Percentiles rank a stretch among this genome's conserved stretches.
These are phyloP conservation scores for Geosmithia morbida DNA, from an alignment of 2,329 filamentous ascomycete species.

Conservation along the genomic window DNA sequence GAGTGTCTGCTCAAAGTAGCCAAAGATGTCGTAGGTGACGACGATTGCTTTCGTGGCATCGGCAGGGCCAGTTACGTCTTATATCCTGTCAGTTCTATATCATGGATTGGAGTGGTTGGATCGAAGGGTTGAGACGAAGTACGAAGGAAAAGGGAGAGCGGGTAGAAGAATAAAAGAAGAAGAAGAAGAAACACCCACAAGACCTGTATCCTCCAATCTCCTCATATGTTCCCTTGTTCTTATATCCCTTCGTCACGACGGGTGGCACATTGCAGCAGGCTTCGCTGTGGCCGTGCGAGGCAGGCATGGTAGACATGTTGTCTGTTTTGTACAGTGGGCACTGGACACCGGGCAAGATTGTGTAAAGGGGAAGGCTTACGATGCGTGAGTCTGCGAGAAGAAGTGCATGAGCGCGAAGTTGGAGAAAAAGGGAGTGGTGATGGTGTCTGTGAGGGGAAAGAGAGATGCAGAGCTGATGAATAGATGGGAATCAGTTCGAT, in stretches of 20 bases:
- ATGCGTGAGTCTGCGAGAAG: no score
- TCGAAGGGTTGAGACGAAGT: no score
- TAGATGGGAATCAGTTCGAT: no score
- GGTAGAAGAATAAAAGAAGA: no score
- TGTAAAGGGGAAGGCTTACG: no score
- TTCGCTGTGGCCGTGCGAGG: constrained; percentile 33
- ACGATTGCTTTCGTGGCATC: constrained; percentile 44
- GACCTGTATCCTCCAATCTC: constrained; percentile 41
- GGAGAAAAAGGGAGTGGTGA: no score
- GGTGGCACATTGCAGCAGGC: constrained; percentile 46
- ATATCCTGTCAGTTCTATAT: neutral
- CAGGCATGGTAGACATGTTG: constrained; percentile 20
- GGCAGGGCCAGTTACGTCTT: constrained; percentile 31
- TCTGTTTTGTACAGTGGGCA: neutral
- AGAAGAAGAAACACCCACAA: constrained; percentile 13
- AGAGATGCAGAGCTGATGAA: no score
- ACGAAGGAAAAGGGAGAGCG: no score
- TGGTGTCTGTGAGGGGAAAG: no score
- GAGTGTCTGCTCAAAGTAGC: constrained; percentile 54
- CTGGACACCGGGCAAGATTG: neutral
- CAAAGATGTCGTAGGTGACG: constrained; percentile 53
- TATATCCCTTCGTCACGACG: constrained; percentile 39
- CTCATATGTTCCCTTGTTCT: constrained; percentile 40
- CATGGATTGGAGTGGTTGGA: no score
- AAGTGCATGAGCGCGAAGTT: no score